Evolutionary conservation across 2,329 filamentous ascomycete genomes (phyloP).

Genomic region (Claviceps africana): DNA sequence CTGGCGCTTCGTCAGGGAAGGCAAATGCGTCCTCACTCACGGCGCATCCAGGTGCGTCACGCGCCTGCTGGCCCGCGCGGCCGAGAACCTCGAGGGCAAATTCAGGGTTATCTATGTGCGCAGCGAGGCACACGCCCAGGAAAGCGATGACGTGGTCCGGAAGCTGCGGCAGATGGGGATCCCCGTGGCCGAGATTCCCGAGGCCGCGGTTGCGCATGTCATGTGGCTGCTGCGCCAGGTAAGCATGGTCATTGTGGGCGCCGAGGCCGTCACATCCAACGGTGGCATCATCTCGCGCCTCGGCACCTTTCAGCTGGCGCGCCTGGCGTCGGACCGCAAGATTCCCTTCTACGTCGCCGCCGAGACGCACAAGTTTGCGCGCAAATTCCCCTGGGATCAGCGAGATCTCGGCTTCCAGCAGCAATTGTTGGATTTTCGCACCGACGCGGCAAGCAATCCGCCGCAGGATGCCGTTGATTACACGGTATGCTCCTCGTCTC

Average conservation of each 20-base stretch:
- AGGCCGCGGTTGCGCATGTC: slow-evolving; percentile 61
- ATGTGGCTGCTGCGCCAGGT: slow-evolving; percentile 44
- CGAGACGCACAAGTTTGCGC: slow-evolving; percentile 93
- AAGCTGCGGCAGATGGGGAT: slow-evolving; percentile 61
- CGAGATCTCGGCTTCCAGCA: slow-evolving; percentile 69
- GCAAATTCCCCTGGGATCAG: slow-evolving; percentile 71
- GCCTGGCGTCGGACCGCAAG: slow-evolving; percentile 54
- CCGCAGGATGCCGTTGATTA: slow-evolving; percentile 52
- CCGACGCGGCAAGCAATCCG: slow-evolving; percentile 31
- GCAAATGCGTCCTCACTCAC: slow-evolving; percentile 73
- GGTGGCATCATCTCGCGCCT: slow-evolving; percentile 83
- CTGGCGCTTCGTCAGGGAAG: slow-evolving; percentile 63
- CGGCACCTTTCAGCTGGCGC: slow-evolving; percentile 73
- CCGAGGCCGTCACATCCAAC: slow-evolving; percentile 85
- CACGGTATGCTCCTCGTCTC: slow-evolving; percentile 33
- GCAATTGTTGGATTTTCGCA: slow-evolving; percentile 59
- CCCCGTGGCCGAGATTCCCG: slow-evolving; percentile 52
- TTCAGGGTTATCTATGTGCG: slow-evolving; percentile 78
- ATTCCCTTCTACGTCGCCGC: slow-evolving; percentile 82
- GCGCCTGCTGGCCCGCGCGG: slow-evolving; percentile 57
- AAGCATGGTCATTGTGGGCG: slow-evolving; percentile 51
- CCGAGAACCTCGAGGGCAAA: slow-evolving; percentile 42
- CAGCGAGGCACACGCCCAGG: slow-evolving; percentile 38
- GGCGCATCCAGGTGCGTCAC: slow-evolving; percentile 78
- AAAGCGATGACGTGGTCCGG: slow-evolving; percentile 57